These are phyloP conservation scores for Pichia sorboxylosa DNA, from an alignment of 1,139 yeast species.

Conservation along the genomic window DNA sequence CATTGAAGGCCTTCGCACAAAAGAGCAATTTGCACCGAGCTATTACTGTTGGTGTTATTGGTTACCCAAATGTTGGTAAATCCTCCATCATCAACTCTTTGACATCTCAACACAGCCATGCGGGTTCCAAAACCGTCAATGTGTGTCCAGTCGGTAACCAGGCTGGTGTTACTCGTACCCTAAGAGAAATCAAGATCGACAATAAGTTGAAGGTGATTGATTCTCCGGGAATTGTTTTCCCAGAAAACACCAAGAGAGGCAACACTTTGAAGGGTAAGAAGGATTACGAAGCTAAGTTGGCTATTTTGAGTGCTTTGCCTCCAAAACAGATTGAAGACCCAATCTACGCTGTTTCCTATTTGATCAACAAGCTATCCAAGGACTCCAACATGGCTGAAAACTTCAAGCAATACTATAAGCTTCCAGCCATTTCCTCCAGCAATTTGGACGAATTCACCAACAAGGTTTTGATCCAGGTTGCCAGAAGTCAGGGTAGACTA, in stretches of 20 bases:
- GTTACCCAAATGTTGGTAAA: slow-evolving; percentile 93
- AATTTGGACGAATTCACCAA: slow-evolving; percentile 58
- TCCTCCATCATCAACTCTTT: slow-evolving; percentile 89
- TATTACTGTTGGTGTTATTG: slow-evolving; percentile 91
- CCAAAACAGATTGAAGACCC: slow-evolving; percentile 83
- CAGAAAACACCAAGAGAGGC: slow-evolving; percentile 35
- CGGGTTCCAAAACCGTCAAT: slow-evolving; percentile 13
- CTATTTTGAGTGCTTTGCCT: slow-evolving; percentile 81
- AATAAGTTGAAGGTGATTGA: slow-evolving; percentile 80
- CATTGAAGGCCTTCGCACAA: slow-evolving; percentile 76
- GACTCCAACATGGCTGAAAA: slow-evolving; percentile 65
- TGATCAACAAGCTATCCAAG: slow-evolving; percentile 64
- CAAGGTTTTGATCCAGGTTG: slow-evolving; percentile 82
- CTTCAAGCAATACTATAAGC: slow-evolving; percentile 57
- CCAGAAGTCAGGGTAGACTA: slow-evolving; percentile 84
- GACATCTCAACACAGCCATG: slow-evolving; percentile 68
- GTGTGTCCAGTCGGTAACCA: slow-evolving; percentile 97
- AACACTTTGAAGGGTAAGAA: slow-evolving; percentile 32
- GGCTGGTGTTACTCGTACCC: slow-evolving; percentile 90
- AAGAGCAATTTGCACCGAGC: slow-evolving; percentile 81
- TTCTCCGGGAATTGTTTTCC: slow-evolving; percentile 97
- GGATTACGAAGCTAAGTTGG: slow-evolving; percentile 78
- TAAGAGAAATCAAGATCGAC: slow-evolving; percentile 88
- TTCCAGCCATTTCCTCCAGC: slow-evolving; percentile 69
- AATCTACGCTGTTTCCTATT: slow-evolving; percentile 62